Evolutionary conservation across 1,139 yeast genomes (phyloP).

Genomic region (Ashbya aceris): DNA sequence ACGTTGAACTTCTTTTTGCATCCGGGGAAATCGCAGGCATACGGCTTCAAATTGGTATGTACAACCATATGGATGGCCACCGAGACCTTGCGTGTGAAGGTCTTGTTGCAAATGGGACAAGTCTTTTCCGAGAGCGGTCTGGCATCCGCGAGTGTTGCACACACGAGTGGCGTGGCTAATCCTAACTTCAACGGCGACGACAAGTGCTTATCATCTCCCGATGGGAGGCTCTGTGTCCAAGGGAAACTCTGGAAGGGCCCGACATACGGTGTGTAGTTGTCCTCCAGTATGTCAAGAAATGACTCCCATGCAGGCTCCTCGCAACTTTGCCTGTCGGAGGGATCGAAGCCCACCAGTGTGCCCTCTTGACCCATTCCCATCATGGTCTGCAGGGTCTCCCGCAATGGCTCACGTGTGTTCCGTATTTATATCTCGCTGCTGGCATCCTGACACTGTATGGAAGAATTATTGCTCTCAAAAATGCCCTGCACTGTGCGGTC

Average conservation of each 20-base stretch:
- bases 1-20: slow-evolving; percentile 68
- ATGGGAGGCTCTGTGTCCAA: background rate
- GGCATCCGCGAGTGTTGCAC: background rate
- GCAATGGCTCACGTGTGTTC: too few relatives aligned
- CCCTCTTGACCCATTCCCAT: too few relatives aligned
- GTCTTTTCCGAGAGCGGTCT: background rate
- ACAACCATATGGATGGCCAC: slow-evolving; percentile 71
- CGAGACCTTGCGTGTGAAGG: slow-evolving; percentile 73
- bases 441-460: too few relatives aligned
- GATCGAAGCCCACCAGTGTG: too few relatives aligned
- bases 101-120: slow-evolving; percentile 46
- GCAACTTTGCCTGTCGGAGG: background rate
- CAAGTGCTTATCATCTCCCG: background rate
- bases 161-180: background rate
- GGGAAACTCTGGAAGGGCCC: slow-evolving; percentile 3
- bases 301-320: background rate
- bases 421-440: too few relatives aligned
- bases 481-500: too few relatives aligned
- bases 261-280: background rate
- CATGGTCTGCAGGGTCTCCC: too few relatives aligned
- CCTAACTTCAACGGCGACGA: background rate
- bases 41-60: slow-evolving; percentile 82
- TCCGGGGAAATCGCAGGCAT: slow-evolving; percentile 51
- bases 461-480: too few relatives aligned
- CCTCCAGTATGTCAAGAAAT: background rate